Conservation (phyloP, 192 early-diverging fungal species). For the Coemansia sp. region DNA sequence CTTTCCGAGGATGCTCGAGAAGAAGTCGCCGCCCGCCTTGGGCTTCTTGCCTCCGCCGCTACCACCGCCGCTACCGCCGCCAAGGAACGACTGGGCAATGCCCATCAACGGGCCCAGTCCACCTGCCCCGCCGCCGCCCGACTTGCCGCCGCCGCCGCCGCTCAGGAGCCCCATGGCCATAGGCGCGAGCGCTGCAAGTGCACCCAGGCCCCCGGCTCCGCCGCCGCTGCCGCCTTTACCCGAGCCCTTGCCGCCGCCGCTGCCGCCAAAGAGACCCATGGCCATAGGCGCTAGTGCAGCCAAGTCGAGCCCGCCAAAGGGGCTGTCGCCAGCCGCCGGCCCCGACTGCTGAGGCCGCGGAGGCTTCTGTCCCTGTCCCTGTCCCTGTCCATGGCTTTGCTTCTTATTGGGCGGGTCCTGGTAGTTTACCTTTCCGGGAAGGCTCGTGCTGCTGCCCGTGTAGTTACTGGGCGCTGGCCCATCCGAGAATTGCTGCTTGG, state of each 20-base stretch:
- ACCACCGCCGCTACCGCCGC: conserved; percentile 17
- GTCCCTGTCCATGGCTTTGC: not conserved
- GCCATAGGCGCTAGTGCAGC: conserved; percentile 37
- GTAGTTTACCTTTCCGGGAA: not conserved
- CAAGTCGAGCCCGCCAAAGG: conserved; percentile 38
- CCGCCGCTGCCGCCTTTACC: conserved; percentile 11
- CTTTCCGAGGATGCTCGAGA: conserved; percentile 46
- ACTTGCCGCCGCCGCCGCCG: conserved; percentile 13
- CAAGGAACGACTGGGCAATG: conserved; percentile 46
- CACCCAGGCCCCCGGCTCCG: conserved; percentile 38
- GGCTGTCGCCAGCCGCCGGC: conserved; percentile 9
- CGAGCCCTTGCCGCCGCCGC: conserved; percentile 7
- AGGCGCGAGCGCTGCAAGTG: conserved; percentile 36
- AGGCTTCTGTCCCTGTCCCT: not conserved
- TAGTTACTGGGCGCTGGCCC: conserved; percentile 15
- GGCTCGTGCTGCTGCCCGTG: conserved; percentile 3
- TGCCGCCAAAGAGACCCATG: conserved; percentile 36
- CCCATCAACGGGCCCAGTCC: conserved; percentile 37
- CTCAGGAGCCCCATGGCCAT: conserved; percentile 43
- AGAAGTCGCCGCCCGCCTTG: conserved; percentile 32
- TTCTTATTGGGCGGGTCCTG: not conserved
- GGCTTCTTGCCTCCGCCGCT: conserved; percentile 1
- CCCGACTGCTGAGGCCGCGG: conserved; percentile 2
- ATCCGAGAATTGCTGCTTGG: not conserved
- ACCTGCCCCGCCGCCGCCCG: conserved; percentile 22